phyloP scores from a whole-genome alignment of 75 land plant species.

The Pinus taeda region DNA sequence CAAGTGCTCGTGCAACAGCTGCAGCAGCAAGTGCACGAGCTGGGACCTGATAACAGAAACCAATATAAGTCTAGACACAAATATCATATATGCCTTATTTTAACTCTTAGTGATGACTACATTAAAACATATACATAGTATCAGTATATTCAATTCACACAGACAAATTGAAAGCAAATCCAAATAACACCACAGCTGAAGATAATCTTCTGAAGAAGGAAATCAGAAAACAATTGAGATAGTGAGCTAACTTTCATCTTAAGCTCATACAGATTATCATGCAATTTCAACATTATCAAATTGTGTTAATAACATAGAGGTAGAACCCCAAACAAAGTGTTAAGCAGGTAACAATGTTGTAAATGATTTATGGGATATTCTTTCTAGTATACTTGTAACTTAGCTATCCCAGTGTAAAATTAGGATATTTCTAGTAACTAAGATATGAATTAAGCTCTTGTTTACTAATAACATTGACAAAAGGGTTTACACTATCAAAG shows the following conservation, averaged over 20 bases:
- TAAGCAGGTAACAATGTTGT: neutral
- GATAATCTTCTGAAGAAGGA: neutral
- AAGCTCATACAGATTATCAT: neutral
- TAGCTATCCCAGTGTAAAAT: neutral
- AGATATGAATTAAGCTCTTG: neutral
- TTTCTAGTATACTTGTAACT: too few relatives aligned
- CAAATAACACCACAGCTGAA: neutral
- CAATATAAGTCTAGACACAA: neutral
- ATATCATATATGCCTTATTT: neutral
- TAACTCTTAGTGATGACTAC: neutral
- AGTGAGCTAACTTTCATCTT: neutral
- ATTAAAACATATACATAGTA: neutral
- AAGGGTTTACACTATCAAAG: neutral
- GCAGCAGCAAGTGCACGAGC: slow-evolving; percentile 97
- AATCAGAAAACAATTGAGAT: neutral
- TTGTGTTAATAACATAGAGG: neutral
- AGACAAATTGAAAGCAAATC: neutral
- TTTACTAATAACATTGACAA: neutral
- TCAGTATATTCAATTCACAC: neutral
- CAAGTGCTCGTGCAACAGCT: slow-evolving; percentile 88
- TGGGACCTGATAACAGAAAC: slow-evolving; percentile 60
- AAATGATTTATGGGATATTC: neutral
- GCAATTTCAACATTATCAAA: neutral
- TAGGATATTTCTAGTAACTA: neutral
- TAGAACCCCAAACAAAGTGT: neutral